Evolutionary conservation across 768 basidiomycete species (phyloP).

Genomic region (Podaxis mareebaensis): DNA sequence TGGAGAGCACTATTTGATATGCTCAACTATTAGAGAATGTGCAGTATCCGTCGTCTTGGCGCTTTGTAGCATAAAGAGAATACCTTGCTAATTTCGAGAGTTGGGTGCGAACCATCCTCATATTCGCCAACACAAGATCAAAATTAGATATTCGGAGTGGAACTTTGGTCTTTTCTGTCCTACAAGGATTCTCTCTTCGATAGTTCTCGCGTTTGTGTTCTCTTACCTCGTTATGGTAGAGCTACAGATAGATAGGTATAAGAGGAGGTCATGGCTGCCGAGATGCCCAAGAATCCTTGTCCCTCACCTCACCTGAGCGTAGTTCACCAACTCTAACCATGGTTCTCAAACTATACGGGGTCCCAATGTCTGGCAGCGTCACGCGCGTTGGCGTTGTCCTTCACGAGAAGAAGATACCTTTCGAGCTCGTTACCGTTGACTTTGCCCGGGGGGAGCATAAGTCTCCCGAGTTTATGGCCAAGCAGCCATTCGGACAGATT

Average conservation of each 20-base stretch:
- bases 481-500: conserved; percentile 8
- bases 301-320: background rate
- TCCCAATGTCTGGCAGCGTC: conserved; percentile 39
- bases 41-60: background rate
- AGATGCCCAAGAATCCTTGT: background rate
- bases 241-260: background rate
- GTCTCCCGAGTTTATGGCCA: conserved; percentile 10
- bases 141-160: too few relatives aligned
- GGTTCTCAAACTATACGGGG: conserved; percentile 35
- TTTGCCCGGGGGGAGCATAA: conserved; percentile 43
- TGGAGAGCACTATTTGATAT: background rate
- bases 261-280: background rate
- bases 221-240: background rate
- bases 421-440: conserved; percentile 45
- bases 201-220: background rate
- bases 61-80: too few relatives aligned
- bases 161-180: background rate
- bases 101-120: too few relatives aligned
- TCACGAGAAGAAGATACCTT: conserved; percentile 53
- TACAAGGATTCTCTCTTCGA: background rate
- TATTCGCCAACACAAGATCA: too few relatives aligned
- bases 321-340: background rate
- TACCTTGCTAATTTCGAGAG: too few relatives aligned
- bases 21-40: background rate
- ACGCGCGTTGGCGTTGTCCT: conserved; percentile 47